Conservation (phyloP, 2,329 filamentous ascomycete species). For the Fusarium sp. region DNA sequence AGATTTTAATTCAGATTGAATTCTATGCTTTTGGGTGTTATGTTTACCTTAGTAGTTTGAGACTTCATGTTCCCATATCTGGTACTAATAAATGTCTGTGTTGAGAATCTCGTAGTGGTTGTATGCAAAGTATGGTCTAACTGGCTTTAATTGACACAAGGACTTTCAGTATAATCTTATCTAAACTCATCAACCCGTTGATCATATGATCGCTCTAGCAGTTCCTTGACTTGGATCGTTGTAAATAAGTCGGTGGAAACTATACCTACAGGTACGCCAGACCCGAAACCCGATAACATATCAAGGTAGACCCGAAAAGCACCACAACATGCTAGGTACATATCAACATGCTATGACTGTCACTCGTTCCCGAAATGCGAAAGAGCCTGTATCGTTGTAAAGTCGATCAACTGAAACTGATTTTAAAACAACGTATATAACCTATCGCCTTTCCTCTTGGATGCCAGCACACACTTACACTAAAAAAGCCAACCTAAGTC, state of each 20-base stretch:
- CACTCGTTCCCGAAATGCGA: conserved; percentile 22
- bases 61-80: background rate
- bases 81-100: background rate
- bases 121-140: no score
- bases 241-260: background rate
- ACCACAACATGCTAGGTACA: background rate
- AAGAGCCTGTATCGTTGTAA: background rate
- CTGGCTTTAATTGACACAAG: background rate
- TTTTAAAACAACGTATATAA: background rate
- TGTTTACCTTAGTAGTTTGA: background rate
- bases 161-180: background rate
- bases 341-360: background rate
- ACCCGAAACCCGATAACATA: conserved; percentile 32
- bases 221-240: background rate
- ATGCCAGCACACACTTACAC: background rate
- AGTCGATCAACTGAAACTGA: background rate
- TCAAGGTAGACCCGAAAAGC: conserved; percentile 15
- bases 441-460: background rate
- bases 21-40: no score
- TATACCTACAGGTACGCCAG: background rate
- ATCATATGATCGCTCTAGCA: background rate
- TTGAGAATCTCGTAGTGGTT: background rate
- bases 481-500: background rate
- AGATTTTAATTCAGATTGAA: background rate
- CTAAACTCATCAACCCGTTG: background rate